Percentiles rank a stretch among this genome's conserved stretches.
These are phyloP conservation scores for Colletotrichum gloeosporioides DNA, from an alignment of 2,329 filamentous ascomycete genomes.

Conservation along the genomic window DNA sequence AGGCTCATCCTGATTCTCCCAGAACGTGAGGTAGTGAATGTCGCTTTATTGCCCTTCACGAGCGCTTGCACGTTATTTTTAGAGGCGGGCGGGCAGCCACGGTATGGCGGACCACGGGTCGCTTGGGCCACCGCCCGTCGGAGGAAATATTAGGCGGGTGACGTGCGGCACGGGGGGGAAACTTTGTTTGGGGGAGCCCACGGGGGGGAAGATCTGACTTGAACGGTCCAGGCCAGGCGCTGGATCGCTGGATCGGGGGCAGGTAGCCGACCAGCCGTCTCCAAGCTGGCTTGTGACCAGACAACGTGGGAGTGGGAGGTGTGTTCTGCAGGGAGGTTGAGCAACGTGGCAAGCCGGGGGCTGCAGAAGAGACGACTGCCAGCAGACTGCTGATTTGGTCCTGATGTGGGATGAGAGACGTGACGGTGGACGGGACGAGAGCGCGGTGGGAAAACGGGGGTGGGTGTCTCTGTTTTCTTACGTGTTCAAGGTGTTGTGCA, in stretches of 20 bases:
- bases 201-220: not conserved
- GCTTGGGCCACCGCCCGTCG: not conserved
- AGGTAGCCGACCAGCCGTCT: not conserved
- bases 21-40: not conserved
- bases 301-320: not conserved
- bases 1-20: not conserved
- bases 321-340: not conserved
- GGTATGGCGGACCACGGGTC: not conserved
- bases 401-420: not conserved
- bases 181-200: not conserved
- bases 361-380: not conserved
- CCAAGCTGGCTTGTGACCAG: not conserved
- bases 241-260: not conserved
- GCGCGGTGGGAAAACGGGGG: not conserved
- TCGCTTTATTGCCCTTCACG: not conserved
- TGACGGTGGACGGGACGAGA: not conserved
- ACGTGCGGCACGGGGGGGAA: not conserved
- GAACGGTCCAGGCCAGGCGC: not conserved
- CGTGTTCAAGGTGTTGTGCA: not conserved
- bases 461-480: not conserved
- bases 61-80: not conserved
- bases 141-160: not conserved
- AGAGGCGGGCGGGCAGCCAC: not conserved
- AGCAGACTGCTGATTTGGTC: not conserved
- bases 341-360: constrained; percentile 8